Percentiles rank a stretch among this genome's conserved stretches.
These are phyloP conservation scores for Fraxinus platypoda DNA, from an alignment of 305 asterid genomes.

Conservation along the genomic window DNA sequence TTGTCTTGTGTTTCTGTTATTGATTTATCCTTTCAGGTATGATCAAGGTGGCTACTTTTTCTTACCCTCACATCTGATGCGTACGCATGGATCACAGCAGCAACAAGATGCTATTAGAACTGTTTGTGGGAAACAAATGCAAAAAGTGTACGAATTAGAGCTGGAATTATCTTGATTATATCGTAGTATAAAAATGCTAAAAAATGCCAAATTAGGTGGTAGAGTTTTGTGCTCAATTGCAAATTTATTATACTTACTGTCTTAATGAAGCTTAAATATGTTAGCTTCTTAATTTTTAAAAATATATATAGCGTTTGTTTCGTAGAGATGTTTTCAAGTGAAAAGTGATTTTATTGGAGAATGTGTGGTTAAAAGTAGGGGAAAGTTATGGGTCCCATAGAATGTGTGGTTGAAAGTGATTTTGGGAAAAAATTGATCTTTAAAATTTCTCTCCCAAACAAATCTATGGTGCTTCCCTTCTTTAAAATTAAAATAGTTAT, in stretches of 20 bases:
- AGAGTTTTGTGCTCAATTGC: neutral
- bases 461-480: neutral
- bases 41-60: constrained; percentile 89
- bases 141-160: constrained; percentile 73
- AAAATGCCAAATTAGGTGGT: neutral
- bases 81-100: constrained; percentile 77
- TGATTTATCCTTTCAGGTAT: constrained; percentile 49
- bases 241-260: neutral
- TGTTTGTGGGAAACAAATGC: constrained; percentile 67
- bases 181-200: neutral
- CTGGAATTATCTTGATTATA: constrained; percentile 3
- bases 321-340: too few relatives aligned
- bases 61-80: constrained; percentile 88
- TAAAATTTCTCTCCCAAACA: too few relatives aligned
- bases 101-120: constrained; percentile 70
- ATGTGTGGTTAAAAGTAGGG: too few relatives aligned
- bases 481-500: neutral
- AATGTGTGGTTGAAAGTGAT: neutral
- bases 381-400: too few relatives aligned
- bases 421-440: too few relatives aligned
- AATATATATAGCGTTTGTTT: neutral
- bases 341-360: too few relatives aligned
- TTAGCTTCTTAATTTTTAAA: constrained; percentile 7
- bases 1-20: constrained; percentile 17
- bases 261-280: neutral